Conservation (phyloP, 108 stramenopile genomes). For the Fragilaria radians region DNA sequence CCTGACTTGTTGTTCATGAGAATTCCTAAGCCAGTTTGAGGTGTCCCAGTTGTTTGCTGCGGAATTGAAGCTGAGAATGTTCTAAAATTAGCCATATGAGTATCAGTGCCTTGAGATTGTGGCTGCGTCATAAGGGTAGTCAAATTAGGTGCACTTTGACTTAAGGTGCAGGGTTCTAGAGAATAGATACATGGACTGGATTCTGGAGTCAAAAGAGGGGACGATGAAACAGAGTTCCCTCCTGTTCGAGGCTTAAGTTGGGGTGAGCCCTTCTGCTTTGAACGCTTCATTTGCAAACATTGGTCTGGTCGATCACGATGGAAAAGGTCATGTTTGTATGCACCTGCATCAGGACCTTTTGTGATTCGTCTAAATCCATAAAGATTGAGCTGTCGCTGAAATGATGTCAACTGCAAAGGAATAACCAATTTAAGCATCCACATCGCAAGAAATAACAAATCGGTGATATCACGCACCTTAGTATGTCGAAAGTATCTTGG, state of each 20-base stretch:
- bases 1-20: constrained; percentile 33
- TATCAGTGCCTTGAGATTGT: neutral
- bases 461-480: constrained; percentile 33
- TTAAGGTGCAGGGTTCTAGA: constrained; percentile 11
- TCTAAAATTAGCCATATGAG: constrained; percentile 33
- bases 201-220: constrained; percentile 30
- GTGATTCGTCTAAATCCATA: constrained; percentile 85
- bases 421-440: constrained; percentile 90
- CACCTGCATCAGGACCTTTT: constrained; percentile 86
- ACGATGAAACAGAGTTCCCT: constrained; percentile 23
- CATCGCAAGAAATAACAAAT: constrained; percentile 36
- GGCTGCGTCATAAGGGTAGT: neutral
- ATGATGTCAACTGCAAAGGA: constrained; percentile 66
- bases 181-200: constrained; percentile 14
- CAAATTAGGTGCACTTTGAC: constrained; percentile 9
- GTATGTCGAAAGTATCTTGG: constrained; percentile 88
- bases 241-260: neutral
- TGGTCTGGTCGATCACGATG: constrained; percentile 84
- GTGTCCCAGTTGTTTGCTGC: constrained; percentile 19
- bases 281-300: constrained; percentile 80
- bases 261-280: constrained; percentile 73
- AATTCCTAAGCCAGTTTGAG: constrained; percentile 69
- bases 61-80: constrained; percentile 15
- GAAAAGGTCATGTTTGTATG: constrained; percentile 90
- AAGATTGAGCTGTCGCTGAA: constrained; percentile 76